These are phyloP conservation scores for Saccharata proteae DNA, from an alignment of 2,329 filamentous ascomycete genomes.

Conservation along the genomic window DNA sequence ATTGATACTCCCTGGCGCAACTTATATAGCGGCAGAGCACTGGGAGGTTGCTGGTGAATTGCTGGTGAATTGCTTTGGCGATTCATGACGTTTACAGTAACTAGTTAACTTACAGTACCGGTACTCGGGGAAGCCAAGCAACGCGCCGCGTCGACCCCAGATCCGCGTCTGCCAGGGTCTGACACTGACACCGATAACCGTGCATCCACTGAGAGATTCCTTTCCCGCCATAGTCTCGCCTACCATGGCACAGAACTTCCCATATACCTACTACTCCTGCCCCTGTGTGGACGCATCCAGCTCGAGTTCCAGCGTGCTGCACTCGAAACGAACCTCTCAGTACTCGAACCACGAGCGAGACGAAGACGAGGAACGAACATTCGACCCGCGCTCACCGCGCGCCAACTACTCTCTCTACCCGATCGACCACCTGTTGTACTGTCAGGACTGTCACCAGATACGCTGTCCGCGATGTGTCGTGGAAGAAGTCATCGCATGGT, in stretches of 20 bases:
- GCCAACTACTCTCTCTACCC: slow-evolving; percentile 90
- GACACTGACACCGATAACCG: too few relatives aligned
- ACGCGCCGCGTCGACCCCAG: too few relatives aligned
- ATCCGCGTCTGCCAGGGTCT: too few relatives aligned
- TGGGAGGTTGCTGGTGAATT: too few relatives aligned
- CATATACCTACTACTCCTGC: slow-evolving; percentile 54
- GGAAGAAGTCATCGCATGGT: slow-evolving; percentile 92
- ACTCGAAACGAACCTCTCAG: slow-evolving; percentile 21
- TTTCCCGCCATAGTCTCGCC: too few relatives aligned
- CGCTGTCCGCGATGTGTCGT: slow-evolving; percentile 83
- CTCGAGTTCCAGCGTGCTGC: slow-evolving; percentile 19
- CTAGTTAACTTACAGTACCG: too few relatives aligned
- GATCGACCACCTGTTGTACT: slow-evolving; percentile 87
- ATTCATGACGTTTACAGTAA: too few relatives aligned
- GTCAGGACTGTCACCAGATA: slow-evolving; percentile 94
- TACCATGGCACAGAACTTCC: slow-evolving; percentile 44
- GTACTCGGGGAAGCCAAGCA: too few relatives aligned
- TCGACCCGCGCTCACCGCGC: slow-evolving; percentile 73
- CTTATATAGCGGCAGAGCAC: too few relatives aligned
- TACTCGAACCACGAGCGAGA: slow-evolving; percentile 28
- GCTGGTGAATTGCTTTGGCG: too few relatives aligned
- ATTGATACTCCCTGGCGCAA: too few relatives aligned
- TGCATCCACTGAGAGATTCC: too few relatives aligned
- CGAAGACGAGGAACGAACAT: slow-evolving; percentile 65
- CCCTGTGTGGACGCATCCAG: slow-evolving; percentile 40